These are phyloP conservation scores for Larix sibirica DNA, from an alignment of 83 land plant species.

Conservation along the genomic window DNA sequence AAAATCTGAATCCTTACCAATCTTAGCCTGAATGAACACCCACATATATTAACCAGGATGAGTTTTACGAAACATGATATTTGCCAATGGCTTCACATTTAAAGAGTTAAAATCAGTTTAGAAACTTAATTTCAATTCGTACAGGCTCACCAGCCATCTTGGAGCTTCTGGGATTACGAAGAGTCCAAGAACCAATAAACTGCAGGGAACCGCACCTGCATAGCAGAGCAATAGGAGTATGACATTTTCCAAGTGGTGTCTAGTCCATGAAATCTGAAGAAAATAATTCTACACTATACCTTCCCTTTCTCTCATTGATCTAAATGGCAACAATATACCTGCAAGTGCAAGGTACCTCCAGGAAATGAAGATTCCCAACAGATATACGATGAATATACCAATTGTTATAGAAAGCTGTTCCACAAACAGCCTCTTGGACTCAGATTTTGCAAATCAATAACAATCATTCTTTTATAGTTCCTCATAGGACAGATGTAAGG, in stretches of 20 bases:
- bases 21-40: conserved; percentile 18
- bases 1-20: conserved; percentile 14
- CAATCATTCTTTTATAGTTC: background rate
- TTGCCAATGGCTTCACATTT: too few species aligned
- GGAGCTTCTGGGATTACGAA: conserved; percentile 38
- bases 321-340: conserved; percentile 15
- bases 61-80: too few species aligned
- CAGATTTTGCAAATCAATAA: background rate
- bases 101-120: too few species aligned
- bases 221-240: background rate
- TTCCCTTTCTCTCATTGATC: background rate
- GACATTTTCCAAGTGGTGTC: too few species aligned
- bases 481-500: background rate
- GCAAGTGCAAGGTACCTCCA: conserved; percentile 25
- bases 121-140: background rate
- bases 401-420: conserved; percentile 29
- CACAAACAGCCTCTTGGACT: background rate
- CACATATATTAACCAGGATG: background rate
- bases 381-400: conserved; percentile 26
- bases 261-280: too few species aligned
- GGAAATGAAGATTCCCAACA: conserved; percentile 17
- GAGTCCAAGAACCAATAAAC: conserved; percentile 24
- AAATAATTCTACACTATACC: too few species aligned
- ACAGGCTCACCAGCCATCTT: conserved; percentile 33
- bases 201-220: conserved; percentile 22